Conservation (phyloP, 2,329 filamentous ascomycete species). For the Pseudocercospora cruenta region DNA sequence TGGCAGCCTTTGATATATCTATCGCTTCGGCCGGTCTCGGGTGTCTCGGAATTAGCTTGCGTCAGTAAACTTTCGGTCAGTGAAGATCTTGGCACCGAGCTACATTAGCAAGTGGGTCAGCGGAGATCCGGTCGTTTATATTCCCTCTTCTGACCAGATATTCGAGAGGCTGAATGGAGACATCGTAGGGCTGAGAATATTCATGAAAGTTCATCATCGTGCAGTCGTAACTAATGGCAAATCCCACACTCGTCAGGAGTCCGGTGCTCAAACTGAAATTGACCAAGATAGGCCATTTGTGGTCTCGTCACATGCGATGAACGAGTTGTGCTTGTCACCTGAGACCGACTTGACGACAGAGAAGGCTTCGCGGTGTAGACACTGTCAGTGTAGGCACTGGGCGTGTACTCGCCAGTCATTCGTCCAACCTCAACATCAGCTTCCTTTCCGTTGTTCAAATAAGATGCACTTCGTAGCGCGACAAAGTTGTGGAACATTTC, state of each 20-base stretch:
- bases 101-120: background rate
- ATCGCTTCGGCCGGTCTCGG: background rate
- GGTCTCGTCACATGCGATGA: background rate
- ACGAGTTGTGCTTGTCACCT: background rate
- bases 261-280: background rate
- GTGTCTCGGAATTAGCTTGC: background rate
- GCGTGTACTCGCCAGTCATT: no score
- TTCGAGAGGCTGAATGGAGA: no score
- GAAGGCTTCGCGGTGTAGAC: background rate
- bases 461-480: background rate
- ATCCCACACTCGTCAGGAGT: background rate
- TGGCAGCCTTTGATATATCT: background rate
- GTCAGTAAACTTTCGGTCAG: background rate
- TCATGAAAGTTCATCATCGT: background rate
- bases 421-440: background rate
- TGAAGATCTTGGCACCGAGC: background rate
- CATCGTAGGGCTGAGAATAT: background rate
- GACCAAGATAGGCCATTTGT: background rate
- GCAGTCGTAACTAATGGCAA: background rate
- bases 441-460: background rate
- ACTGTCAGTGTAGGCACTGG: background rate
- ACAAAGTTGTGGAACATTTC: constrained; percentile 4
- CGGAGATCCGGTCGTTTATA: background rate
- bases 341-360: background rate
- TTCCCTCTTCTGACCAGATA: no score